Percentiles rank a stretch among this genome's conserved stretches.
phyloP scores from a whole-genome alignment of 1,284 basidiomycete genomes.

The Exobasidium cylindrosporum region DNA sequence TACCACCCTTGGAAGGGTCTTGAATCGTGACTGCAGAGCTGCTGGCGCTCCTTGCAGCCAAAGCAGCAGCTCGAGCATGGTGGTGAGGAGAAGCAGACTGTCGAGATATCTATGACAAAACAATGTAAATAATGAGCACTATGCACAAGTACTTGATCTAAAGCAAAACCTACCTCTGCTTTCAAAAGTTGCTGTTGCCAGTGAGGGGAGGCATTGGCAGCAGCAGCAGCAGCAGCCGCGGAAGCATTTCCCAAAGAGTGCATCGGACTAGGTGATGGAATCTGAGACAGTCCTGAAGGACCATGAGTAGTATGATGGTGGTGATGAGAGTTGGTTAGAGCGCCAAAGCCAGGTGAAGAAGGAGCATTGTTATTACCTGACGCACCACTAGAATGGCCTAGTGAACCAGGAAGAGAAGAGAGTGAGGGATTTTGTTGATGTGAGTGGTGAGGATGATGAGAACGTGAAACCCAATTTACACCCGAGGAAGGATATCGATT shows the following conservation, averaged over 20 bases:
- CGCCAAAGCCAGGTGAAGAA: slow-evolving; percentile 39
- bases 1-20: slow-evolving; percentile 57
- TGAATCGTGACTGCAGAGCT: slow-evolving; percentile 58
- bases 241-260: slow-evolving; percentile 24
- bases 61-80: slow-evolving; percentile 62
- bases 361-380: slow-evolving; percentile 30
- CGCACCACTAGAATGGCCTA: slow-evolving; percentile 31
- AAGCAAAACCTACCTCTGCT: slow-evolving; percentile 31
- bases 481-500: slow-evolving; percentile 30
- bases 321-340: slow-evolving; percentile 27
- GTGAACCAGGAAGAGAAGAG: slow-evolving; percentile 41
- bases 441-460: slow-evolving; percentile 32
- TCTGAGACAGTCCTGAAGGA: slow-evolving; percentile 35
- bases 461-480: slow-evolving; percentile 19
- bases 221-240: slow-evolving; percentile 22
- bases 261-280: slow-evolving; percentile 34
- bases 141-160: not conserved
- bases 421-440: slow-evolving; percentile 48
- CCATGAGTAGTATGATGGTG: slow-evolving; percentile 32
- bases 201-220: slow-evolving; percentile 34
- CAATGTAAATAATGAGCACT: not conserved
- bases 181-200: slow-evolving; percentile 53
- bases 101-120: slow-evolving; percentile 57
- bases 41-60: slow-evolving; percentile 60
- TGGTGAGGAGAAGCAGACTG: slow-evolving; percentile 61